Base-by-base conservation (phyloP, 257 asterid genomes). In the Linaria vulgaris region DNA sequence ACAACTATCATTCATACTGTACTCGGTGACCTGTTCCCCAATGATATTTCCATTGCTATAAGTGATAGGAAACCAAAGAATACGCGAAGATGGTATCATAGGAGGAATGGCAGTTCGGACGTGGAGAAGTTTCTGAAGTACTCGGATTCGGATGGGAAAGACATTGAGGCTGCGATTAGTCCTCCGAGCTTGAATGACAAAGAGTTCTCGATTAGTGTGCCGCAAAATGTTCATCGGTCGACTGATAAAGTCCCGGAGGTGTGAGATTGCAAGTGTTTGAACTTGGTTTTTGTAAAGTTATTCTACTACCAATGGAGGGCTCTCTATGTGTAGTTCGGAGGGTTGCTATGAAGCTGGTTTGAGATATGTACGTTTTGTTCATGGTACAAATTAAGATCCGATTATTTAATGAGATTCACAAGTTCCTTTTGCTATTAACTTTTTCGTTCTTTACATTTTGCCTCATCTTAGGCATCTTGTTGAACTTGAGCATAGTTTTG, bases 21-120 rank as follows among this genome's bases (percentile, higher is more conserved):
- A 51, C 15, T 78, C 4, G 30, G 76, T 0, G 86, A 91, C 68
- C 81, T 91, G n/a, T 85, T 91, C 31, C 97, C 97, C 0, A 91
- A 91, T 47, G 96, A 85, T 72, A 79, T 80, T 9, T 82, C 95
- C 22, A 85, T 91, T 71, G 97, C 97, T 1, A 85, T 91, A 4
- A 78, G 84, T 24, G 76, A 82, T 16, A 69, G 79, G 57, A 72
- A 48, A 34, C 84, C 81, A 2, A 85, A 82, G 50, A 61, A 72
- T 0, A 63, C 76, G n/a, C 58, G 44, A 9, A 71, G 59, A 63
- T 72, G 92, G 92, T 80, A 73, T 19, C 91, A 74, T n/a, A 71
- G 64, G 63, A 78, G 80, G 60, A 1, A 63, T 11, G 78, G 80
- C 4, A 79, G 79, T 81, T 74, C 81, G n/a, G 89, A 80, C 12